Conservation (phyloP, 768 basidiomycete genomes). For the Coprinopsis cinerea region DNA sequence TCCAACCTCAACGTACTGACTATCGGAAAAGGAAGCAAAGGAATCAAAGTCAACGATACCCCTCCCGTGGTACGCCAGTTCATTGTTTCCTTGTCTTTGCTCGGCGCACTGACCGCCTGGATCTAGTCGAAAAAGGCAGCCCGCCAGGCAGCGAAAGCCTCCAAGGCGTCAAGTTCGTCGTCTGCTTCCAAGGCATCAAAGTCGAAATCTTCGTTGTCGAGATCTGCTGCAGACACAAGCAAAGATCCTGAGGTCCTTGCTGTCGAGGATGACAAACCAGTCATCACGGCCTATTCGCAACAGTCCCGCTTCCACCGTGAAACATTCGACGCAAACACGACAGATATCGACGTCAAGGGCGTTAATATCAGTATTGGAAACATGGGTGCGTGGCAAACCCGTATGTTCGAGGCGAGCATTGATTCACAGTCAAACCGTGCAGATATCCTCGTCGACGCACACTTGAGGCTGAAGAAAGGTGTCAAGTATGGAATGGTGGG, state of each 20-base stretch:
- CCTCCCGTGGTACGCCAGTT: no score
- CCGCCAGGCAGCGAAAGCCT: neutral
- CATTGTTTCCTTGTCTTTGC: no score
- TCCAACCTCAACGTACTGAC: no score
- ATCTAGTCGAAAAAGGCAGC: neutral
- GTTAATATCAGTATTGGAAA: slow-evolving; percentile 46
- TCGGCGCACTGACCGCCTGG: no score
- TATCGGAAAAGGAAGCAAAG: no score
- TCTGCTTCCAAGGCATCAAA: no score
- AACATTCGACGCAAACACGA: slow-evolving; percentile 31
- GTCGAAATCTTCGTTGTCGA: no score
- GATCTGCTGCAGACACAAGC: neutral
- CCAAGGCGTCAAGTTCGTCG: no score
- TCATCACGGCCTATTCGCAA: slow-evolving; percentile 38
- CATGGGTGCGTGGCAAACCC: no score
- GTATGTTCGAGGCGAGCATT: no score
- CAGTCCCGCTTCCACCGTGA: slow-evolving; percentile 46
- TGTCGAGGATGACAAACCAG: slow-evolving; percentile 9
- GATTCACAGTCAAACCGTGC: no score
- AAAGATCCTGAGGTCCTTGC: neutral
- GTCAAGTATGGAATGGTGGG: slow-evolving; percentile 51
- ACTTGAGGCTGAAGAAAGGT: slow-evolving; percentile 45
- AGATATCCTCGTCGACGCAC: slow-evolving; percentile 47
- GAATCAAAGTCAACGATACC: no score
- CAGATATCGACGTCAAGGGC: slow-evolving; percentile 48